Percentiles rank a stretch among this genome's conserved stretches.
Conservation (phyloP, 306 rosid genomes). For the Sicyos edulis region DNA sequence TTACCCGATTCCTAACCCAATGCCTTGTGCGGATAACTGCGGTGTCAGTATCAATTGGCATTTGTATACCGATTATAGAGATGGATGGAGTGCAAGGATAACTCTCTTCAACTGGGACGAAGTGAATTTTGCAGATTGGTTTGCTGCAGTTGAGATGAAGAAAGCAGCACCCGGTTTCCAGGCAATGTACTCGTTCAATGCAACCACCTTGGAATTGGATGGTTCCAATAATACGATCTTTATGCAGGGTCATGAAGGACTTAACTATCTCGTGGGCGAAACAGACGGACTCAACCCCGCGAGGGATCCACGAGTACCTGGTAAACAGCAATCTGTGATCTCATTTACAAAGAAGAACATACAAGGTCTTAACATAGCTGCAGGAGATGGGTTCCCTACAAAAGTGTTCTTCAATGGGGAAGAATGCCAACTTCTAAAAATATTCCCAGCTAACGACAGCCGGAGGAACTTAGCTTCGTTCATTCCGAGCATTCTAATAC, state of each 20-base stretch:
- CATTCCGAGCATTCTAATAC: conserved; percentile 29
- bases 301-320: conserved; percentile 87
- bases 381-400: conserved; percentile 79
- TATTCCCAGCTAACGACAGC: conserved; percentile 44
- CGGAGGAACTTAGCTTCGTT: conserved; percentile 28
- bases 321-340: conserved; percentile 89
- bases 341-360: conserved; percentile 79
- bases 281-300: conserved; percentile 51
- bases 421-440: conserved; percentile 74
- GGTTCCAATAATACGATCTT: conserved; percentile 61
- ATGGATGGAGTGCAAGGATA: conserved; percentile 90
- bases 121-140: conserved; percentile 70
- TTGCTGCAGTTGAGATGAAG: conserved; percentile 78
- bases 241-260: conserved; percentile 68
- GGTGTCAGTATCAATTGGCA: conserved; percentile 97
- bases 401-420: conserved; percentile 92
- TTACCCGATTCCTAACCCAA: conserved; percentile 45
- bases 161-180: conserved; percentile 76
- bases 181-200: conserved; percentile 89
- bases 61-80: conserved; percentile 51
- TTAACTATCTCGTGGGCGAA: conserved; percentile 83
- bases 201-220: conserved; percentile 35
- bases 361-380: conserved; percentile 52
- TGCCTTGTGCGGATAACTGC: conserved; percentile 88
- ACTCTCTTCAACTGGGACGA: conserved; percentile 95